Percentiles rank a stretch among this genome's conserved stretches.
Conservation (phyloP, 345 rosid genomes). For the Arabidopsis suecica region DNA sequence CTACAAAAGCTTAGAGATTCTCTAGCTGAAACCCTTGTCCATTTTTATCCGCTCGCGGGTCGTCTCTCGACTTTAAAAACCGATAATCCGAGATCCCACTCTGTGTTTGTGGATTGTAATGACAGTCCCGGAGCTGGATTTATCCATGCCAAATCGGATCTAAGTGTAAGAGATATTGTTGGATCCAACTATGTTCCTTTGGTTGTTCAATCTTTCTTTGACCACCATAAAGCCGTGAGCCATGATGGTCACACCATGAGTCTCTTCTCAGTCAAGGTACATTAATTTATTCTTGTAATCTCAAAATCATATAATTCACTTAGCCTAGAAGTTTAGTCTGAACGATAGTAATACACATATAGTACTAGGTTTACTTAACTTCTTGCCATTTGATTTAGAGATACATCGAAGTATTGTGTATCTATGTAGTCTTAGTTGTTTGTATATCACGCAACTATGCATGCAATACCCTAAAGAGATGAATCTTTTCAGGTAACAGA, state of each 20-base stretch:
- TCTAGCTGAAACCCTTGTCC: conserved; percentile 58
- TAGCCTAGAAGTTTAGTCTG: neutral
- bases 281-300: neutral
- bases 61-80: conserved; percentile 49
- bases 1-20: conserved; percentile 57
- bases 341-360: no score
- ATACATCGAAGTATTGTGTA: neutral
- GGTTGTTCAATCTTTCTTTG: conserved; percentile 66
- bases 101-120: conserved; percentile 58
- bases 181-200: conserved; percentile 57
- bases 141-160: conserved; percentile 51
- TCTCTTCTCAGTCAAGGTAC: conserved; percentile 57
- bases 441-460: neutral
- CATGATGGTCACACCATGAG: conserved; percentile 66
- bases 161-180: conserved; percentile 51
- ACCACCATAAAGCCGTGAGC: conserved; percentile 60
- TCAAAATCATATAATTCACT: neutral
- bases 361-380: no score
- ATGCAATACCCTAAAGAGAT: neutral
- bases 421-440: neutral
- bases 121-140: conserved; percentile 76
- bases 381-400: no score
- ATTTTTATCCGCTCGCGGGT: conserved; percentile 76
- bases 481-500: conserved; percentile 50
- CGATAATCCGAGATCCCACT: conserved; percentile 46